Evolutionary conservation across 2,329 filamentous ascomycete genomes (phyloP), one percentile per base, ranked within the genome.

Genomic region (Alternaria solani): DNA sequence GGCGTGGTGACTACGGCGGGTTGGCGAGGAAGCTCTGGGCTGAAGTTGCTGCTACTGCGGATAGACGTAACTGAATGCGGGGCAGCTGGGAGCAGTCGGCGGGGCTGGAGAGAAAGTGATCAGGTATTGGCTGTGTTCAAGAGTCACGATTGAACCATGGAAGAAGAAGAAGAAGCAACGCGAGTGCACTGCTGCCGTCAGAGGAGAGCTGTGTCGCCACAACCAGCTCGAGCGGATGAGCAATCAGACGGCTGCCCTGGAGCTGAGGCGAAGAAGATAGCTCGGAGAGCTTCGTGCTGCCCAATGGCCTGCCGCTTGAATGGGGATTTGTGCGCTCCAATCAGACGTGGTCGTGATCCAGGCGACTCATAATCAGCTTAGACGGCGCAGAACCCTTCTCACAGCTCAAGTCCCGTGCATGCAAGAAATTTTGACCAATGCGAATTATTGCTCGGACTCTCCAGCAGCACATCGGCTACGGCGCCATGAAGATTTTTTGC

Each of bases 31-130:
- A 56, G 54, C 49, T 61, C 49, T 55, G 46, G 20, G 54, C 54
- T 61, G 54, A 53, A 42, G 58, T 48, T 61, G 58, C 54, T 57
- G 58, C 54, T 56, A 52, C 47, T 57, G 58, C 54, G 48, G 54
- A 61, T 44, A 53, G 54, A 57, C 54, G 58, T 51, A 57, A 51
- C 48, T 26, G 58, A 55, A 57, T 61, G 58, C 58, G 58, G 58
- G 58, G 58, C 58, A 61, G 54, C 58, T 57, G 42, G 18, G 25
- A 57, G 53, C 42, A 42, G 42, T 23, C 57, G 46, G 57, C 58
- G 58, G 58, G 58, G 58, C 58, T 53, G 11, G 54, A 53, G 23
- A 46, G 51, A 48, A 41, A 42, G 42, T 42, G 54, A 49, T 51
- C 54, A 49, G 43, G 54, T 61, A 36, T 41, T 57, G 26, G 58